A percentile compares a stretch with the other conserved stretches of the same genome.
Conservation (phyloP, 2,329 filamentous ascomycete species). For the Geosmithia putterillii region DNA sequence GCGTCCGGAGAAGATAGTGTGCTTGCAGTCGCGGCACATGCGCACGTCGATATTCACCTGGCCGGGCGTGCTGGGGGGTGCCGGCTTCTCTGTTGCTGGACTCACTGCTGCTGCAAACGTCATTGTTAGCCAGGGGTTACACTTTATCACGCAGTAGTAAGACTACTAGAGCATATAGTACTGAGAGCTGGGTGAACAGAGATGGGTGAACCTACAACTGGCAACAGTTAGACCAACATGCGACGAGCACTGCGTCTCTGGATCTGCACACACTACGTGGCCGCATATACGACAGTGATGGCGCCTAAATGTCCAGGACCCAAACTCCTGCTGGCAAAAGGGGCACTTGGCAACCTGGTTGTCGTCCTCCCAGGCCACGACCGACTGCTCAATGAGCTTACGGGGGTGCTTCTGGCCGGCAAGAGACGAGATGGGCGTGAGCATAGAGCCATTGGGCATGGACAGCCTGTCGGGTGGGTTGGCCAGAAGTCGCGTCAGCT, state of each 20-base stretch:
- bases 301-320: slow-evolving; percentile 80
- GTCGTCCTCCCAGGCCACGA: slow-evolving; percentile 95
- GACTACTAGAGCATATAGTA: no score
- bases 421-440: slow-evolving; percentile 49
- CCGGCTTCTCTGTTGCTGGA: slow-evolving; percentile 31
- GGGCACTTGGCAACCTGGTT: slow-evolving; percentile 68
- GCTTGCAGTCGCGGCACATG: slow-evolving; percentile 82
- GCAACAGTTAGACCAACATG: slow-evolving; percentile 74
- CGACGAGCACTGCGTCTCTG: slow-evolving; percentile 68
- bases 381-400: slow-evolving; percentile 76
- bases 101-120: slow-evolving; percentile 18
- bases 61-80: slow-evolving; percentile 13
- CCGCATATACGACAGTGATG: slow-evolving; percentile 95
- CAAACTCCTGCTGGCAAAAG: slow-evolving; percentile 93
- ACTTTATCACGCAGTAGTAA: no score
- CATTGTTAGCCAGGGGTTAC: no score
- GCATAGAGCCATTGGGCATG: slow-evolving; percentile 31
- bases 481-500: slow-evolving; percentile 73
- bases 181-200: slow-evolving; percentile 1
- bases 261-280: slow-evolving; percentile 83
- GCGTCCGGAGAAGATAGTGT: slow-evolving; percentile 48
- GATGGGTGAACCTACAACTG: slow-evolving; percentile 21
- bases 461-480: slow-evolving; percentile 57
- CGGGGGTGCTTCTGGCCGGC: slow-evolving; percentile 61
- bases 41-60: slow-evolving; percentile 68